Evolutionary conservation across 116 monocot species (phyloP).

Genomic region (Papilionanthe hybrid): DNA sequence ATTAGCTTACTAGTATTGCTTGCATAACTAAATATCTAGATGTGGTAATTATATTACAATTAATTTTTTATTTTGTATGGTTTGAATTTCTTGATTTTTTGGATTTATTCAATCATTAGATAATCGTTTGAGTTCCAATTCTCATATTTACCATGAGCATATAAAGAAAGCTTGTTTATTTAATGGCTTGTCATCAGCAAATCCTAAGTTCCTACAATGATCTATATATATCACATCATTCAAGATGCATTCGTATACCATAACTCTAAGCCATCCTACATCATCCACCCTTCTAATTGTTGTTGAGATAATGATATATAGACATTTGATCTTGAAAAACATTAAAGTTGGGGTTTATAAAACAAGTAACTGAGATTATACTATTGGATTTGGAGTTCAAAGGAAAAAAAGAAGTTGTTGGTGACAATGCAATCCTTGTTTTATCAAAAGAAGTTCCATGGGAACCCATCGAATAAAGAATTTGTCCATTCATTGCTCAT

Average conservation of each 20-base stretch:
- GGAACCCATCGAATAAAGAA: neutral
- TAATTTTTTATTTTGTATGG: neutral
- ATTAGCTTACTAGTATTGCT: neutral
- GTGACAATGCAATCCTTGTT: neutral
- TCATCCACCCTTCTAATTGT: neutral
- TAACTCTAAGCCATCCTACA: neutral
- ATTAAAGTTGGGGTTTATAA: too few relatives aligned
- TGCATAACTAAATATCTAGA: too few relatives aligned
- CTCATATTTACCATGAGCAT: neutral
- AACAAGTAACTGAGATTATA: too few relatives aligned
- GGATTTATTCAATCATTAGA: neutral
- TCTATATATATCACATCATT: neutral
- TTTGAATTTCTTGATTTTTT: neutral
- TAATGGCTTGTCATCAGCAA: neutral
- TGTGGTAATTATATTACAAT: neutral
- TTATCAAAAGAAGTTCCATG: neutral
- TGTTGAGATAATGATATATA: too few relatives aligned
- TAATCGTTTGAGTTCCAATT: neutral
- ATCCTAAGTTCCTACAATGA: neutral
- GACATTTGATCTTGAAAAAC: too few relatives aligned
- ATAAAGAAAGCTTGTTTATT: neutral
- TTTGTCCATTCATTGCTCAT: too few relatives aligned
- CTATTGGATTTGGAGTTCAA: too few relatives aligned
- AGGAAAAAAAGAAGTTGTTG: too few relatives aligned
- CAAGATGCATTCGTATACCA: neutral